A percentile compares a stretch with the other conserved stretches of the same genome.
These are phyloP conservation scores for Rhodotorula sp. DNA, from an alignment of 1,284 basidiomycete species.

Conservation along the genomic window DNA sequence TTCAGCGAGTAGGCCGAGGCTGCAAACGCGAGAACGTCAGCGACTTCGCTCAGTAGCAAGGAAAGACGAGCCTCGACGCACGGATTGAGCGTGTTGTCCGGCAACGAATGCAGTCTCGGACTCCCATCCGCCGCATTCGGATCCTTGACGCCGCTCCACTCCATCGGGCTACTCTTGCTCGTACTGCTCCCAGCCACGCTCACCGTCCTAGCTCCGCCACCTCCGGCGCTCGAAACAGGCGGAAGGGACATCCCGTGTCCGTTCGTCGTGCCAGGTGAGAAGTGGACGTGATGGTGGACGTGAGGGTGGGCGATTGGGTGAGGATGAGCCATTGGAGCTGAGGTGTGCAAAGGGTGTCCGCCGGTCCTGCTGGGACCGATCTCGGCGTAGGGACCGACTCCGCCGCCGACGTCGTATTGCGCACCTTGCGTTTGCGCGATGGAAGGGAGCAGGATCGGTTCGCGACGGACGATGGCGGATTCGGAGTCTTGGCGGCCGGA, in stretches of 20 bases:
- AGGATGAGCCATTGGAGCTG: not conserved
- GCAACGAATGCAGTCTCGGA: slow-evolving; percentile 81
- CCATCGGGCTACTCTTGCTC: slow-evolving; percentile 31
- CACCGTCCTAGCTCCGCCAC: not conserved
- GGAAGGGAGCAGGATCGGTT: slow-evolving; percentile 25
- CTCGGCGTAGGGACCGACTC: slow-evolving; percentile 14
- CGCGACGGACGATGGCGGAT: slow-evolving; percentile 20
- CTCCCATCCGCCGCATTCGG: slow-evolving; percentile 44
- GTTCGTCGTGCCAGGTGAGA: slow-evolving; percentile 39
- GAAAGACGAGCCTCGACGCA: slow-evolving; percentile 1
- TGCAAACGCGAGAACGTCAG: not conserved
- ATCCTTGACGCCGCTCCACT: slow-evolving; percentile 41
- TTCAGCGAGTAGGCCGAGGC: slow-evolving; percentile 80
- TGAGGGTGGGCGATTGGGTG: not conserved
- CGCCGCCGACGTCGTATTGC: slow-evolving; percentile 27
- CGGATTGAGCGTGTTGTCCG: slow-evolving; percentile 86
- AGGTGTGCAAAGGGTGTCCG: slow-evolving; percentile 11
- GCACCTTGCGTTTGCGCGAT: slow-evolving; percentile 9
- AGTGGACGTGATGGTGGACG: slow-evolving; percentile 7
- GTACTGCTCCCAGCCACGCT: slow-evolving; percentile 15
- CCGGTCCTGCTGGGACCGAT: slow-evolving; percentile 10
- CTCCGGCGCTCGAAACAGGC: not conserved
- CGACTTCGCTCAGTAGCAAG: not conserved
- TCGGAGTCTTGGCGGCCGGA: slow-evolving; percentile 11
- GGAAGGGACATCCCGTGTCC: not conserved